Percentiles rank a stretch among this genome's conserved stretches.
Evolutionary conservation across 148 eudicot species (phyloP).

Genomic region (Beta vulgaris): DNA sequence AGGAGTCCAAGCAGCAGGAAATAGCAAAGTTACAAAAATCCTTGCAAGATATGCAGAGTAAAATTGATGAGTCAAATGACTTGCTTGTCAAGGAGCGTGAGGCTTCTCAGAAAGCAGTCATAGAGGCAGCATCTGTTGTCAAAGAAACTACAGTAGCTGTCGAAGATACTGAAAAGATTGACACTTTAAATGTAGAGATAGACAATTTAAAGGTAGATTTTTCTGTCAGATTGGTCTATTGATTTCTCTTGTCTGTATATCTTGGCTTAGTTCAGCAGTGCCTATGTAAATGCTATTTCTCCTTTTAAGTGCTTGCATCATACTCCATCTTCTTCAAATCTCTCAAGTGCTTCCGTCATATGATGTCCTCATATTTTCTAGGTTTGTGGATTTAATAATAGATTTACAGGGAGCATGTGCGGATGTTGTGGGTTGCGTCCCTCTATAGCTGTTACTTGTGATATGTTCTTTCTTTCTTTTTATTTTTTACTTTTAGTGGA

Average conservation of each 20-base stretch:
- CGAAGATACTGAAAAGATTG: conserved; percentile 67
- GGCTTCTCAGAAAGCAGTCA: conserved; percentile 55
- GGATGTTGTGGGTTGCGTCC: not conserved
- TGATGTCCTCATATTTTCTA: not conserved
- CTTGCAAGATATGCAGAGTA: conserved; percentile 59
- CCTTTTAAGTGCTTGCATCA: not conserved
- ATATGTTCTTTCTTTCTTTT: not conserved
- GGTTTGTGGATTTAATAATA: not conserved
- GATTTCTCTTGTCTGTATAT: not conserved
- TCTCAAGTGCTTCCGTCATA: not conserved
- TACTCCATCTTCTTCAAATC: not conserved
- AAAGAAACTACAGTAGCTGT: conserved; percentile 68
- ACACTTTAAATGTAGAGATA: conserved; percentile 60
- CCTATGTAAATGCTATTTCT: not conserved
- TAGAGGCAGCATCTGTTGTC: conserved; percentile 50
- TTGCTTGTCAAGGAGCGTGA: conserved; percentile 62
- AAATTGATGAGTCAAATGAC: conserved; percentile 57
- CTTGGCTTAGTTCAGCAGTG: not conserved
- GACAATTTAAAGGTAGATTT: conserved; percentile 66
- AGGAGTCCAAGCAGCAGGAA: conserved; percentile 77
- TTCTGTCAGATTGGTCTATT: not conserved
- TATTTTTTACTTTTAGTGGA: not conserved
- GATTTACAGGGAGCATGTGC: conserved; percentile 4
- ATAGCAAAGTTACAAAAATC: conserved; percentile 62
- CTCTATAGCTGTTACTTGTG: not conserved